Evolutionary conservation across 106 monocot species (phyloP), one percentile per base, ranked within the genome.

Genomic region (Dendrobium huoshanense): DNA sequence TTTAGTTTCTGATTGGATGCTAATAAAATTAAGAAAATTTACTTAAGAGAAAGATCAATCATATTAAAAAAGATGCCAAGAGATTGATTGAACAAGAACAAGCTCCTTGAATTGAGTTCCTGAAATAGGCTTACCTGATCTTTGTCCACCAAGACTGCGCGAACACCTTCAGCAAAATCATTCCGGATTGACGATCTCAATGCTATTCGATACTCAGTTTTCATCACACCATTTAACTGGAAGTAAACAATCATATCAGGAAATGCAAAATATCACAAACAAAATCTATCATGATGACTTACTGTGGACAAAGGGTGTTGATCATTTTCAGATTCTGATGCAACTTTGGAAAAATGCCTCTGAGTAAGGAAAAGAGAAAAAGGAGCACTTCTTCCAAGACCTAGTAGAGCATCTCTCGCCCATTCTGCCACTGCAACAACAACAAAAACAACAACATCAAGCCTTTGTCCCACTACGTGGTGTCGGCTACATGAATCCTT

Each of bases 101-200:
- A 68, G 25, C 31, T 68, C 25, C 68, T 15, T 6, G 68, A 7
- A 68, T 68, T 68, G 7, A 7, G 31, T 31, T 68, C 67, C 10
- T 31, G 37, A 70, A 0, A 37, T 13, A 15, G 33, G 37, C 74
- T 73, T 79, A 90, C 92, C 92, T 92, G 92, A 67, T 92, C 87
- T 77, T 92, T 92, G 64, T 92, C 92, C 82, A 92, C 87, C 61
- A 92, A 83, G 27, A 92, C 87, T 48, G 92, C 92, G 67, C 87
- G 85, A 25, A 92, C 92, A 55, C 92, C 89, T 89, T 92, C 92
- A 77, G 86, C 82, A 86, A 92, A 92, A 89, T 92, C 92, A 82
- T 78, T 79, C 68, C 89, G 84, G 27, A 92, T 67, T 31, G 89
- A 58, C 9, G 89, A 80, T 80, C 85, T 85, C 77, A 92, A 68